Base-by-base conservation (phyloP, 768 basidiomycete species). In the Rhodotorula graminis region DNA sequence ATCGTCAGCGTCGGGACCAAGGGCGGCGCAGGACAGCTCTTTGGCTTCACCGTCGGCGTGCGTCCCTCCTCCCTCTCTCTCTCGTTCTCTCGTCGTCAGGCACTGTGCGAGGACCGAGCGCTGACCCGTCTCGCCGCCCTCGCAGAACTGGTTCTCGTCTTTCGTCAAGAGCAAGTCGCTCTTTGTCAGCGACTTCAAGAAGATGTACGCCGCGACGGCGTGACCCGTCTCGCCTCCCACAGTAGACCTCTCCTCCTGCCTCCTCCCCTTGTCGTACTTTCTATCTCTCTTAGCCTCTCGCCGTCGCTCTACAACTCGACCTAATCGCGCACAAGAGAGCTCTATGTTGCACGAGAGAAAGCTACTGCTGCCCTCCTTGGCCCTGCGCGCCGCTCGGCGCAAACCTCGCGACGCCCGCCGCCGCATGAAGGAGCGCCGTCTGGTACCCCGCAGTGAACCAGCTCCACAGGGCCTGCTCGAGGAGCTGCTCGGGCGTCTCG, bases 381-480 rank as follows among this genome's bases (percentile, higher is more conserved):
- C 16, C 53, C n/a, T 29, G 27, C 11, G 27, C 50, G 8, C 8
- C 50, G n/a, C 25, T 27, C 58, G 64, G 58, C 60, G 64, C 64
- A 29, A 72, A 72, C 40, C 63, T 65, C n/a, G 71, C 71, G 19
- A 69, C 71, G n/a, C 71, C 71, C 19, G 65, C 61, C 11, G 61
- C 61, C 11, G 74, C 74, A 29, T 75, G 74, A 11, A 71, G 69
- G 40, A 75, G n/a, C 14, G 70, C 74, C 0, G 74, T 75, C 62
- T 75, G 70, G 58, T 75, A 75, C 3, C 74, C 74, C 44, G 29
- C 42, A 61, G 59, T 75, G 31, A 71, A 75, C 61, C 61, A 75
- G 33, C 60, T 60, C 74, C 74, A 75, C 46, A 75, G 25, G 21
- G 61, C 61, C 3, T 42, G 42, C 55, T 75, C 67, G 25, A 75